These are phyloP conservation scores for Saturnispora serradocipensis DNA, from an alignment of 805 yeast genomes.

Conservation along the genomic window DNA sequence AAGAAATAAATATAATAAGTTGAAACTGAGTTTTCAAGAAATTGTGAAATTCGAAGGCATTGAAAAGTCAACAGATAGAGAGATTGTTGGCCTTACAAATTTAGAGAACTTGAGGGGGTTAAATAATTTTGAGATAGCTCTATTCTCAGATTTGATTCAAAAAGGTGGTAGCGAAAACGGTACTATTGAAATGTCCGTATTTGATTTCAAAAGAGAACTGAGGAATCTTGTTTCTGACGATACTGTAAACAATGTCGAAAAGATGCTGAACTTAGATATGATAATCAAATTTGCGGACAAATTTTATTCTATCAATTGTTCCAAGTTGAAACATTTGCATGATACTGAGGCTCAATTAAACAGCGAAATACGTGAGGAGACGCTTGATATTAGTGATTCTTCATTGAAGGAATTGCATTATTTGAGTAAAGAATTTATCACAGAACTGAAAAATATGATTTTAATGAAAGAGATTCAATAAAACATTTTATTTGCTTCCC, in stretches of 20 bases:
- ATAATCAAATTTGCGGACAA: slow-evolving; percentile 53
- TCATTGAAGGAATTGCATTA: slow-evolving; percentile 31
- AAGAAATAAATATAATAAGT: slow-evolving; percentile 32
- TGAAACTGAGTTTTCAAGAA: slow-evolving; percentile 17
- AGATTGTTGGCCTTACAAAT: slow-evolving; percentile 10
- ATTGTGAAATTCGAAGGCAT: background rate
- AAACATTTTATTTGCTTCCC: background rate
- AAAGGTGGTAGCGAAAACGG: slow-evolving; percentile 10
- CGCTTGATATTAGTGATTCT: background rate
- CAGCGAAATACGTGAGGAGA: slow-evolving; percentile 9
- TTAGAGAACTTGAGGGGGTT: slow-evolving; percentile 17
- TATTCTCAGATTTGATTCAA: slow-evolving; percentile 9
- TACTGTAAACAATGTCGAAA: slow-evolving; percentile 32
- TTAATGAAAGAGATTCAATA: slow-evolving; percentile 20
- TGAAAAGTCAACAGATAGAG: slow-evolving; percentile 1
- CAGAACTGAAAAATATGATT: slow-evolving; percentile 38
- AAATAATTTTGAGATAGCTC: slow-evolving; percentile 17
- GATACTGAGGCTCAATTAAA: background rate
- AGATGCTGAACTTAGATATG: slow-evolving; percentile 54
- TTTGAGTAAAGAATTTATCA: slow-evolving; percentile 43
- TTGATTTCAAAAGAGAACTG: slow-evolving; percentile 51
- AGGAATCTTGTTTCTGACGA: slow-evolving; percentile 35
- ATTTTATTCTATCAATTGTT: slow-evolving; percentile 10
- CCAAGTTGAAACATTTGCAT: slow-evolving; percentile 1
- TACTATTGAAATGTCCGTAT: slow-evolving; percentile 32